These are phyloP conservation scores for Xanthoconium stramineum DNA, from an alignment of 768 basidiomycete species.

Conservation along the genomic window DNA sequence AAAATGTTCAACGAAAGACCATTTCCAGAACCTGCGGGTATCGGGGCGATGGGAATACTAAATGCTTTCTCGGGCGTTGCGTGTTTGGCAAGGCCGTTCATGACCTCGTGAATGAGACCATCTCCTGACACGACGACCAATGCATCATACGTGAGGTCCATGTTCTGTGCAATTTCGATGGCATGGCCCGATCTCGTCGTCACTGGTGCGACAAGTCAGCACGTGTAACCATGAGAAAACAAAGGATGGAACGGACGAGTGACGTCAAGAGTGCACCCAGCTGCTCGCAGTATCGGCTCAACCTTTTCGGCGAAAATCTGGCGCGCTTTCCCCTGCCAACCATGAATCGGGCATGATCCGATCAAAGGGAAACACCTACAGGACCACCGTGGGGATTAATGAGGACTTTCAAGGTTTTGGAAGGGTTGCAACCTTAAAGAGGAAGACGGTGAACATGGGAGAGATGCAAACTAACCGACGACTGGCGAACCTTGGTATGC, in stretches of 20 bases:
- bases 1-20: slow-evolving; percentile 70
- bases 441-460: slow-evolving; percentile 1
- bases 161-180: slow-evolving; percentile 52
- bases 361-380: slow-evolving; percentile 39
- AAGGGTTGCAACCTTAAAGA: slow-evolving; percentile 46
- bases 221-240: not conserved
- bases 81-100: slow-evolving; percentile 79
- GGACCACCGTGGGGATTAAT: slow-evolving; percentile 82
- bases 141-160: slow-evolving; percentile 65
- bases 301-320: slow-evolving; percentile 54
- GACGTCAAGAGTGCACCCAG: slow-evolving; percentile 60
- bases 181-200: slow-evolving; percentile 67
- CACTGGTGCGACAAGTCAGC: slow-evolving; percentile 37
- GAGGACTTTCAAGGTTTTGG: slow-evolving; percentile 60
- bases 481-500: slow-evolving; percentile 55
- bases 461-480: not conserved
- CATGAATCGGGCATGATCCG: not conserved
- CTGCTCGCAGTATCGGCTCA: slow-evolving; percentile 69
- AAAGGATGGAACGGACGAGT: slow-evolving; percentile 45
- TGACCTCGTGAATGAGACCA: slow-evolving; percentile 76
- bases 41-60: slow-evolving; percentile 65
- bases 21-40: slow-evolving; percentile 84
- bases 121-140: slow-evolving; percentile 79
- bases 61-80: slow-evolving; percentile 58
- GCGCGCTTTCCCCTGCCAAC: slow-evolving; percentile 56